A percentile compares a stretch with the other conserved stretches of the same genome.
These are phyloP conservation scores for Cucumis hystrix DNA, from an alignment of 306 rosid genomes.

Conservation along the genomic window DNA sequence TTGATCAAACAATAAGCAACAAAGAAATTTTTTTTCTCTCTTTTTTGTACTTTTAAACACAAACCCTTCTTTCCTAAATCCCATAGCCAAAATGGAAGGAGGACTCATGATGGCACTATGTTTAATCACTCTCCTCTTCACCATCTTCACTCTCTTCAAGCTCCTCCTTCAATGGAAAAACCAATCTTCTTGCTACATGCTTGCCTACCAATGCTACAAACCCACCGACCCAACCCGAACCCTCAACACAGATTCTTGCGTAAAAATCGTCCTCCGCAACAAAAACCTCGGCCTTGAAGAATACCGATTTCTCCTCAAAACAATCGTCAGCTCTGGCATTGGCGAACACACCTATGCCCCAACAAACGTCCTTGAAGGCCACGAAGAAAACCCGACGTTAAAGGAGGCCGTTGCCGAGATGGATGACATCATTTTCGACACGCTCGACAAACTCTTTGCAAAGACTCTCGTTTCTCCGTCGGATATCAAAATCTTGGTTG, in stretches of 20 bases:
- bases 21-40: background rate
- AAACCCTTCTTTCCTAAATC: background rate
- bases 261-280: constrained; percentile 38
- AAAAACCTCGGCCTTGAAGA: constrained; percentile 47
- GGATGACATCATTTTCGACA: constrained; percentile 48
- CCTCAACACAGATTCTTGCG: constrained; percentile 30
- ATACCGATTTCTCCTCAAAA: constrained; percentile 43
- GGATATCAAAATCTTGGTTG: constrained; percentile 50
- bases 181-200: constrained; percentile 48
- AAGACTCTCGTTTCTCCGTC: constrained; percentile 32
- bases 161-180: constrained; percentile 25
- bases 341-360: constrained; percentile 74
- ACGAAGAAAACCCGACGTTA: constrained; percentile 20
- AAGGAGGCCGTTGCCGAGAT: constrained; percentile 36
- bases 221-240: constrained; percentile 29
- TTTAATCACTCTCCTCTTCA: constrained; percentile 16
- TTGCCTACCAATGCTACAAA: constrained; percentile 61
- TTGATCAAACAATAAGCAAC: background rate
- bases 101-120: constrained; percentile 11
- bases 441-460: constrained; percentile 49
- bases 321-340: constrained; percentile 59
- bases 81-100: constrained; percentile 28
- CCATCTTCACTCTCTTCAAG: constrained; percentile 14
- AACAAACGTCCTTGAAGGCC: constrained; percentile 35
- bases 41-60: background rate